These are phyloP conservation scores for Giardia duodenalis DNA, from an alignment of 208 protist genomes.

Conservation along the genomic window DNA sequence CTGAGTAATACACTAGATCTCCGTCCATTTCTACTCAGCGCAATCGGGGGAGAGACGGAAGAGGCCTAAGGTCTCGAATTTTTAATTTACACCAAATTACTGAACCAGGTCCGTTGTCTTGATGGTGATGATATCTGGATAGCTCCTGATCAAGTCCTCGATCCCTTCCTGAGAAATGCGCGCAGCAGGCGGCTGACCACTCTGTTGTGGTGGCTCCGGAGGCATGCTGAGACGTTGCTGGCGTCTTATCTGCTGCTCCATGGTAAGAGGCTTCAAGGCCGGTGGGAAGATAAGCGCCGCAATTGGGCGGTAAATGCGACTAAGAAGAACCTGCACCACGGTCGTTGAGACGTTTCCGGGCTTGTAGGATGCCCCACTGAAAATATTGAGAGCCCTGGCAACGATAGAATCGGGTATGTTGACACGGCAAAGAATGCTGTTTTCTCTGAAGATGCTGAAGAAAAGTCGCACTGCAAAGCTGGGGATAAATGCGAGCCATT, in stretches of 20 bases:
- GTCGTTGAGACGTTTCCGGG: background rate
- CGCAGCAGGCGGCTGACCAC: background rate
- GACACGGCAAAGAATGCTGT: background rate
- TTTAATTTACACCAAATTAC: too few relatives aligned
- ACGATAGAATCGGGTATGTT: background rate
- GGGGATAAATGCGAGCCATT: background rate
- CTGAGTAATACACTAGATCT: too few relatives aligned
- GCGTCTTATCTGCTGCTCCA: background rate
- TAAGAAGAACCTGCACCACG: background rate
- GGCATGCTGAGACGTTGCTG: background rate
- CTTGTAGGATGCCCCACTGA: background rate
- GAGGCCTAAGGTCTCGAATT: too few relatives aligned
- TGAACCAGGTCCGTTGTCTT: too few relatives aligned
- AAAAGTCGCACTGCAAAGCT: background rate
- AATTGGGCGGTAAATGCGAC: background rate
- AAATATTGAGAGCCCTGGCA: background rate
- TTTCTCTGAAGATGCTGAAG: background rate
- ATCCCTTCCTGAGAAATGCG: background rate
- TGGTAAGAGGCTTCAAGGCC: background rate
- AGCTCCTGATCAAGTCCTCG: background rate
- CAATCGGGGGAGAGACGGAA: too few relatives aligned
- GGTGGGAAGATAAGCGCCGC: background rate
- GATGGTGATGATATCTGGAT: too few relatives aligned
- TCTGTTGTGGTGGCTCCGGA: background rate
- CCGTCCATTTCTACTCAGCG: too few relatives aligned